Evolutionary conservation across 2,329 filamentous ascomycete species (phyloP).

Genomic region (Diplodia mutila): DNA sequence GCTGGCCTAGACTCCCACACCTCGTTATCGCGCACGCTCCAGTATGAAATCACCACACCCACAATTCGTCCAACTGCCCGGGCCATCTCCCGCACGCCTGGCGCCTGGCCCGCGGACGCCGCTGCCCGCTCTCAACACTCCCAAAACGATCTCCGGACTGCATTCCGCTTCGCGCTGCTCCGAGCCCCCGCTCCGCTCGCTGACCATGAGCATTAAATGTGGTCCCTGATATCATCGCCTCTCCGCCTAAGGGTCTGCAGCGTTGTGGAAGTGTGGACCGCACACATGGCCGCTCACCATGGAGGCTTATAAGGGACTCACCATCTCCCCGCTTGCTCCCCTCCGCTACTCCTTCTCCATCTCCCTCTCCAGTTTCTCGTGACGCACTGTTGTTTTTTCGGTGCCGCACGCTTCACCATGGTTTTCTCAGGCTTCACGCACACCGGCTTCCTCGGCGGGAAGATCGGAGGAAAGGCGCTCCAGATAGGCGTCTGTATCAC

Average conservation of each 20-base stretch:
- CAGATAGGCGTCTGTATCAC: constrained; percentile 46
- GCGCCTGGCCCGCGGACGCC: background rate
- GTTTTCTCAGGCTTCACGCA: constrained; percentile 22
- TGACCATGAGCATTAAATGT: background rate
- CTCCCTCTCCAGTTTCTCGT: background rate
- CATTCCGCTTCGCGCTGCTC: background rate
- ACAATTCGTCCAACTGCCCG: constrained; percentile 14
- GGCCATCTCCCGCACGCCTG: constrained; percentile 14
- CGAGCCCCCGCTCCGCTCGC: background rate
- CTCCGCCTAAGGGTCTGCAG: constrained; percentile 13
- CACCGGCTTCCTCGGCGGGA: constrained; percentile 24
- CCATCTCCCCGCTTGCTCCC: background rate
- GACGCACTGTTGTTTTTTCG: too few relatives aligned
- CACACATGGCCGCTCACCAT: background rate
- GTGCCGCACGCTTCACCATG: constrained; percentile 1
- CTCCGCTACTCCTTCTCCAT: background rate
- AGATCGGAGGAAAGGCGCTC: constrained; percentile 33
- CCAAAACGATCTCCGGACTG: background rate
- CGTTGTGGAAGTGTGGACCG: constrained; percentile 18
- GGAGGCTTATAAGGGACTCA: constrained; percentile 5
- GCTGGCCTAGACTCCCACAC: background rate
- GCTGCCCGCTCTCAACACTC: background rate
- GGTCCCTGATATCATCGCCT: constrained; percentile 23
- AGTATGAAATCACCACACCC: constrained; percentile 26
- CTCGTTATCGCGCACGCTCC: constrained; percentile 11